Evolutionary conservation across 768 basidiomycete genomes (phyloP).

Genomic region (Boletus subcaerulescens): DNA sequence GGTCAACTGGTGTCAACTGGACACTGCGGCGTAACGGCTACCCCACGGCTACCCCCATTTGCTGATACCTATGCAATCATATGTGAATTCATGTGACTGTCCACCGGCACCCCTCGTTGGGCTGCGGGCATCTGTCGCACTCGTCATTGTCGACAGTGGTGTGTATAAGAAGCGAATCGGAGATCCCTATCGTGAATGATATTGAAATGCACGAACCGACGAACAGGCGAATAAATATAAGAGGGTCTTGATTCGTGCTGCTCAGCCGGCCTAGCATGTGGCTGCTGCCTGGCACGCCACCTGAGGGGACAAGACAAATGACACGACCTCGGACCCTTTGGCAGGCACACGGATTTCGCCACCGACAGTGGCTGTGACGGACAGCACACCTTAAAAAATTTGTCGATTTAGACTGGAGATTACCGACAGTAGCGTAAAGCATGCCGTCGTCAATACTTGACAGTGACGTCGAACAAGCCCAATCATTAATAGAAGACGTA

Average conservation of each 20-base stretch:
- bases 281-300: slow-evolving; percentile 4
- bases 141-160: slow-evolving; percentile 1
- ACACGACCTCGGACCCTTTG: slow-evolving; percentile 19
- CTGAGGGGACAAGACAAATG: not conserved
- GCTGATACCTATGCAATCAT: slow-evolving; percentile 22
- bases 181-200: slow-evolving; percentile 19
- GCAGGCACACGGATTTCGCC: slow-evolving; percentile 7
- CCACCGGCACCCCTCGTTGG: slow-evolving; percentile 18
- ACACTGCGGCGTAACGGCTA: slow-evolving; percentile 16
- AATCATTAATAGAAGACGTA: slow-evolving; percentile 31
- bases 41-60: slow-evolving; percentile 22
- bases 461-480: slow-evolving; percentile 17
- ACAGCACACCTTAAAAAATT: slow-evolving; percentile 31
- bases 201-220: slow-evolving; percentile 27
- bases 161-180: slow-evolving; percentile 14
- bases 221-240: slow-evolving; percentile 5
- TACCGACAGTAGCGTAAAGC: slow-evolving; percentile 25
- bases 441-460: slow-evolving; percentile 10
- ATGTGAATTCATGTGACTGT: slow-evolving; percentile 13
- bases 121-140: slow-evolving; percentile 17
- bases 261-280: slow-evolving; percentile 8
- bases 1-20: slow-evolving; percentile 71
- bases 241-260: slow-evolving; percentile 6
- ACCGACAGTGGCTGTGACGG: slow-evolving; percentile 31
- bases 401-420: slow-evolving; percentile 21